Evolutionary conservation across 345 rosid species (phyloP), one percentile per base, ranked within the genome.

Genomic region (Limnanthes douglasii): DNA sequence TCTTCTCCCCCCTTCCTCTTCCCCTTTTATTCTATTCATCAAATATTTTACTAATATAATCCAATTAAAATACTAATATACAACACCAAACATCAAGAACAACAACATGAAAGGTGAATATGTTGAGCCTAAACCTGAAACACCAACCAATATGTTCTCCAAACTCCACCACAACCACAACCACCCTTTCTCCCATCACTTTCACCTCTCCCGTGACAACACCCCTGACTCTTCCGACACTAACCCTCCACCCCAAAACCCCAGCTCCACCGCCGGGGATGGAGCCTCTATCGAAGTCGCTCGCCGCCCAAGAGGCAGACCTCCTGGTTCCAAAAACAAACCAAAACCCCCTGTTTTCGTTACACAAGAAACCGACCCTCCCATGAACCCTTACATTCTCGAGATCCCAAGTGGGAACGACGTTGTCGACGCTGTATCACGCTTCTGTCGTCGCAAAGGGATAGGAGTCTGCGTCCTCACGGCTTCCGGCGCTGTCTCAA

Each of bases 271-370:
- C 33, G 31, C 57, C 43, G 61, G 65, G 10, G 86, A 85, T 40
- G 81, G 72, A 13, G 72, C 78, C 18, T 52, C 68, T 50, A 79
- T 84, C 28, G 96, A 85, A 43, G 68, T 75, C 15, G 57, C 53
- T 39, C 90, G 96, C 4, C 73, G 94, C 8, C 90, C 94, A 0
- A 52, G 96, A 28, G 96, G 96, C 32, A 59, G 96, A 6, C 94
- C 96, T 1, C 90, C 94, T 0, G 96, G 94, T 5, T 86, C 96
- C 22, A 86, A 78, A 31, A 86, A 86, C 62, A 80, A 68, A 53
- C 94, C 96, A 0, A 79, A 57, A 19, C 85, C 93, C 2, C 85
- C 88, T 0, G 66, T 82, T 5, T 30, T 68, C 18, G 54, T 82
- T 3, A 63, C 93, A 4, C 78, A 70, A 0, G 86, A 75, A 10